These are phyloP conservation scores for Fusarium clavum DNA, from an alignment of 2,329 filamentous ascomycete species.

Conservation along the genomic window DNA sequence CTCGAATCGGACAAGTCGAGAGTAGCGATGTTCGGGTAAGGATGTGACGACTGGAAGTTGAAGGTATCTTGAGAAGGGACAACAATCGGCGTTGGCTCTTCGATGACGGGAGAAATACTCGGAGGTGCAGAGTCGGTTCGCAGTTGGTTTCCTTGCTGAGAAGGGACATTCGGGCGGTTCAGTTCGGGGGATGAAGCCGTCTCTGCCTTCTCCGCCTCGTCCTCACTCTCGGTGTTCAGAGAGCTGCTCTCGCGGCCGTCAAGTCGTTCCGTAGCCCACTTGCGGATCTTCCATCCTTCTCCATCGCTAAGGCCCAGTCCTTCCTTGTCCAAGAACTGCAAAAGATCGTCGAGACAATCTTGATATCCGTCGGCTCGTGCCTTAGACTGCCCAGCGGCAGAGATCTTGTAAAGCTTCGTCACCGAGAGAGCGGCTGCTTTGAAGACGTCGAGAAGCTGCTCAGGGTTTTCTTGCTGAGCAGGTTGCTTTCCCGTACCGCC, in stretches of 20 bases:
- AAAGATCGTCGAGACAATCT: constrained; percentile 89
- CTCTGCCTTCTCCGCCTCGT: constrained; percentile 74
- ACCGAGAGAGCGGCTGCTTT: constrained; percentile 92
- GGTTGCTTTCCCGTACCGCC: constrained; percentile 47
- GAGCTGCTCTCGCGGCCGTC: constrained; percentile 69
- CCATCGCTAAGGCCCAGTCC: constrained; percentile 82
- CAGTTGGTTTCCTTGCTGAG: constrained; percentile 49
- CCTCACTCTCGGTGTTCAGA: constrained; percentile 72
- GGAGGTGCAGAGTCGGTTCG: constrained; percentile 45
- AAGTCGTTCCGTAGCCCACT: constrained; percentile 76
- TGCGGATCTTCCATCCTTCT: constrained; percentile 73
- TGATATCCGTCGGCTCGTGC: constrained; percentile 88
- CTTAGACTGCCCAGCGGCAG: constrained; percentile 79
- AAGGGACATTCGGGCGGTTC: constrained; percentile 59
- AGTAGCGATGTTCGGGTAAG: constrained; percentile 71
- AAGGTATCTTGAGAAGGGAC: constrained; percentile 72
- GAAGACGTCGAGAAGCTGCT: constrained; percentile 86
- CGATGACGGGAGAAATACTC: constrained; percentile 42
- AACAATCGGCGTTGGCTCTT: constrained; percentile 55
- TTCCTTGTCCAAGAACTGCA: constrained; percentile 86
- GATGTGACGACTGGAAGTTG: constrained; percentile 74
- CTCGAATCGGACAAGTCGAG: constrained; percentile 68
- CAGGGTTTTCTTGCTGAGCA: constrained; percentile 58
- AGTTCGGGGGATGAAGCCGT: constrained; percentile 68
- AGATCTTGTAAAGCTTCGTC: constrained; percentile 95